These are phyloP conservation scores for Magnaporthiopsis poae DNA, from an alignment of 2,329 filamentous ascomycete genomes.

Conservation along the genomic window DNA sequence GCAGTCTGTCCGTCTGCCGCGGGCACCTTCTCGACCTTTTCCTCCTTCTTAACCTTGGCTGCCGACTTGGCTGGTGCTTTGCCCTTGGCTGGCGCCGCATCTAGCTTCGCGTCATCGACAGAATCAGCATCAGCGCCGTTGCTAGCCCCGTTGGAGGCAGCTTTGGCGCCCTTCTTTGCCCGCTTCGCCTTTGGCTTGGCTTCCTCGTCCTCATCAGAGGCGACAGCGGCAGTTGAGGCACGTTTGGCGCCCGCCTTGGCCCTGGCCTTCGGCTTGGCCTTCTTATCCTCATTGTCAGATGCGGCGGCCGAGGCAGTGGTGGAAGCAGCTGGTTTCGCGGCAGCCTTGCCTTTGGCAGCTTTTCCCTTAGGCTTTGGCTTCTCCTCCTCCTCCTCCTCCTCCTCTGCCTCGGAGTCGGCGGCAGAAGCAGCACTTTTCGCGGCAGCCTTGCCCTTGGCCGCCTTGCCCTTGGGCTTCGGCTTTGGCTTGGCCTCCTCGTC, in stretches of 20 bases:
- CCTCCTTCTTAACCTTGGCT: constrained; percentile 7
- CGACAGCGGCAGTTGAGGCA: constrained; percentile 13
- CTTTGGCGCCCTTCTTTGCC: constrained; percentile 20
- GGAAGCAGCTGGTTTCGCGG: background rate
- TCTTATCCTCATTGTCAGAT: background rate
- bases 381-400: constrained; percentile 6
- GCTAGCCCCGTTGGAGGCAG: background rate
- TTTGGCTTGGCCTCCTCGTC: constrained; percentile 10
- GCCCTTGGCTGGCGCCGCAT: background rate
- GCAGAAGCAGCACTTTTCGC: background rate
- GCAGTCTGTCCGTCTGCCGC: constrained; percentile 30
- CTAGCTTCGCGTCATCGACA: background rate
- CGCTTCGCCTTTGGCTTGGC: constrained; percentile 21
- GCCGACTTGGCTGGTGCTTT: constrained; percentile 10
- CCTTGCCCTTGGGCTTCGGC: constrained; percentile 11
- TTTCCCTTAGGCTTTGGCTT: background rate
- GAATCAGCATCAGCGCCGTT: background rate
- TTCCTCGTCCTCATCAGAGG: constrained; percentile 18
- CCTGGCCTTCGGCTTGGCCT: constrained; percentile 11
- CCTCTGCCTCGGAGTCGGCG: background rate
- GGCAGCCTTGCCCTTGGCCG: constrained; percentile 22
- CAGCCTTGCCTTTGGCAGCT: constrained; percentile 21
- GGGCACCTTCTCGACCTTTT: constrained; percentile 11
- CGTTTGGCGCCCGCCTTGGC: constrained; percentile 20
- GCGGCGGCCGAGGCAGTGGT: background rate